phyloP scores from a whole-genome alignment of 176 grass and related monocot species.

The Triticum dicoccoides region DNA sequence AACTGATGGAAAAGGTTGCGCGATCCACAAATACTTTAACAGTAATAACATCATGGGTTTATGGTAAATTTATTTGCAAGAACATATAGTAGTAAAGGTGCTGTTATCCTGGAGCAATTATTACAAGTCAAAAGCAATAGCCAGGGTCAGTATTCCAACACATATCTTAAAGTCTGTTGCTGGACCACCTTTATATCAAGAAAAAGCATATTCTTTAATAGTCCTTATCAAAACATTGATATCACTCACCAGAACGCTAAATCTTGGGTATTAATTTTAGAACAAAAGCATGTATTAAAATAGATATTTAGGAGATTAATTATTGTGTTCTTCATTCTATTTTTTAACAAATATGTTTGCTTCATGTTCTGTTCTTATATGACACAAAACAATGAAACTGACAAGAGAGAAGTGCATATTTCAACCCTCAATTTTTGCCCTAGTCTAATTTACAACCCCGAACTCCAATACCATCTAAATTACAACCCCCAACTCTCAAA shows the following conservation, averaged over 20 bases:
- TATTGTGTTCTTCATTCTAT: neutral
- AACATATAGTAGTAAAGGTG: neutral
- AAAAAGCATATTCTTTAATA: constrained; percentile 4
- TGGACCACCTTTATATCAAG: constrained; percentile 3
- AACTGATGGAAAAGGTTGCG: neutral
- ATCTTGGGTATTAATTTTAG: neutral
- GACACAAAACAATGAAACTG: constrained; percentile 1
- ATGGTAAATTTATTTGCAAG: constrained; percentile 11
- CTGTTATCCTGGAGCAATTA: neutral
- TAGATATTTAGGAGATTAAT: neutral
- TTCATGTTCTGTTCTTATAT: constrained; percentile 2
- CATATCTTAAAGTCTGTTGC: neutral
- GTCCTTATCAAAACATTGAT: neutral
- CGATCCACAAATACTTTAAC: neutral
- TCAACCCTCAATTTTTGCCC: no score
- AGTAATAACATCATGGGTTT: neutral
- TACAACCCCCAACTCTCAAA: no score
- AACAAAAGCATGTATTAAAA: neutral
- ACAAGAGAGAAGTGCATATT: neutral
- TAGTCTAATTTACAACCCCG: no score
- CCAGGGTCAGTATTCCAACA: neutral
- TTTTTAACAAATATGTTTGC: neutral
- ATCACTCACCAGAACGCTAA: neutral
- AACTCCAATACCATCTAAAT: no score
- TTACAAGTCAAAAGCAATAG: neutral